Evolutionary conservation across 345 rosid species (phyloP), one percentile per base, ranked within the genome.

Genomic region (Syzygium grande): DNA sequence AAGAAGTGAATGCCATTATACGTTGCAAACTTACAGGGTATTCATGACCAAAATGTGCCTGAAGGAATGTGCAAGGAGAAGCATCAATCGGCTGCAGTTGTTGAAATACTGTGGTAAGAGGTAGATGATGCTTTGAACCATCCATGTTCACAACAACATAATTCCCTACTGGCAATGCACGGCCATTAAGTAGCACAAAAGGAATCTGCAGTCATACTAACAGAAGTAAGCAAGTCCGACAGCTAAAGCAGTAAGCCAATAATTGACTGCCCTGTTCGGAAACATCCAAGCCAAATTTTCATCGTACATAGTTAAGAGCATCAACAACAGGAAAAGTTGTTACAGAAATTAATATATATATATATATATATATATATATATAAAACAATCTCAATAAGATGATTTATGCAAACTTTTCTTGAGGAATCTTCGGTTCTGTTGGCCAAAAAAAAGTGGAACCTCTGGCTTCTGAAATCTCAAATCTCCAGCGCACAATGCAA

Each of bases 31-130:
- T 94, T 89, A 96, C 94, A 84, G 94, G 96, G 86, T 91, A 95
- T 91, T 92, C 93, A 87, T 94, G 95, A 86, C 96, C 95, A 88
- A 95, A 94, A 54, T 95, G 89, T 85, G 96, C 96, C 92, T 96
- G 98, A 89, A 96, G 95, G 88, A 96, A 93, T 51, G 98, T 91
- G 92, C 91, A 95, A 11, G 97, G 94, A 89, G 97, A 93, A 88
- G 97, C 94, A 89, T 89, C 92, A 87, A 96, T 84, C 49, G 97
- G 98, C 87, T 94, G 93, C 93, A 98, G 87, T 38, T 90, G 92
- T 86, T 92, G 95, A 89, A 91, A 95, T 89, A 95, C 98, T 79
- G 95, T 96, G 25, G 91, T 90, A 65, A 96, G 96, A 80, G 99
- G 99, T 58, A 98, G 90, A 56, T 92, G 90, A 88, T 94, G 98